Evolutionary conservation across 352 stramenopile genomes (phyloP), one percentile per base, ranked within the genome.

Genomic region (Aphanomyces astaci): DNA sequence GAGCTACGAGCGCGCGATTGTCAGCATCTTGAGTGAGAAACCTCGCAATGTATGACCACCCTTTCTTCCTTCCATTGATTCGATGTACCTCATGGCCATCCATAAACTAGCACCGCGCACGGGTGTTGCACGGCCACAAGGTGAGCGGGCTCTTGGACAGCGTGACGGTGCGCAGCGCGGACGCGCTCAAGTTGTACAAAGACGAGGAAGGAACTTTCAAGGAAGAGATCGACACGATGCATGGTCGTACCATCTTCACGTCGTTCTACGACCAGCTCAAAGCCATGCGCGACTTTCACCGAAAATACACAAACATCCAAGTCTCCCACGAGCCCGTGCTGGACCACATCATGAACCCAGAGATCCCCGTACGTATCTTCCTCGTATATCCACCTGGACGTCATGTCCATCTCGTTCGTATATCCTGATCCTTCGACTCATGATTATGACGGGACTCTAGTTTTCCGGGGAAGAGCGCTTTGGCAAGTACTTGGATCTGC

Each of bases 251-350:
- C 15, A 76, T 92, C 39, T 95, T 95, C 65, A 92, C 86, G 63
- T 88, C 85, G n/a, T 95, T 95, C 71, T 95, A 95, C 56, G 84
- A 91, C 75, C 82, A 91, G 57, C 81, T 95, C 62, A 92, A 95
- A 73, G 75, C 78, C 9, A 90, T 95, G 40, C 87, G 86, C 53
- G 75, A 76, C 25, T 95, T 93, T 75, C 85, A 95, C 72, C 79
- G 77, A 71, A 94, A 92, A 71, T 95, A 92, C 62, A 85, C 87
- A 30, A 86, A 88, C 72, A 74, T 83, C 9, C 60, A 73, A 28
- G 78, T 93, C 22, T 76, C 75, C 33, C 85, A 90, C 73, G 81
- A 91, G 56, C 85, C 81, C 22, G 76, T 75, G 25, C 65, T 90
- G 62, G 75, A 86, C 0, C 77, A 88, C 27, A 77, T 72, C 11